These are phyloP conservation scores for Cordyceps fumosorosea DNA, from an alignment of 2,329 filamentous ascomycete genomes.

Conservation along the genomic window DNA sequence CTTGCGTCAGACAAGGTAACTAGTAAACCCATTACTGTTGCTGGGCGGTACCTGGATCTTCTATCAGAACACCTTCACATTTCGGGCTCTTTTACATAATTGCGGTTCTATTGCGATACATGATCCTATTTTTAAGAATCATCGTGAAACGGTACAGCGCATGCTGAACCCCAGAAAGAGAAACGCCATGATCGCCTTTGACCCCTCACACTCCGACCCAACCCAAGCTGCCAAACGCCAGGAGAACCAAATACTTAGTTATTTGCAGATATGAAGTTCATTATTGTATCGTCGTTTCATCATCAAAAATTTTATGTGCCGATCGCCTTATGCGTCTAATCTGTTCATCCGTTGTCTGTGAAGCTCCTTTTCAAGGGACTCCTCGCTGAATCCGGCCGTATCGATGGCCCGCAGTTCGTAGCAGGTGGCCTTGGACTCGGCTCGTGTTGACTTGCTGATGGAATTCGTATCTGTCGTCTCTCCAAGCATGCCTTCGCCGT, in stretches of 20 bases:
- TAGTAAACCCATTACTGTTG: no score
- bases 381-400: neutral
- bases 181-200: neutral
- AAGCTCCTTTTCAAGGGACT: neutral
- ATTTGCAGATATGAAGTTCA: neutral
- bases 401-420: slow-evolving; percentile 7
- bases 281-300: neutral
- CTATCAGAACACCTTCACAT: no score
- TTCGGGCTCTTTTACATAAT: neutral
- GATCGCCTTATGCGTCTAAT: neutral
- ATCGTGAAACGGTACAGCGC: neutral
- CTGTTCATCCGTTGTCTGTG: neutral
- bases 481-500: neutral
- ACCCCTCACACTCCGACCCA: neutral
- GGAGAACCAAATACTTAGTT: neutral
- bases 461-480: neutral
- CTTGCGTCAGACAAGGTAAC: no score
- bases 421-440: slow-evolving; percentile 2
- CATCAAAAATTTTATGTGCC: neutral
- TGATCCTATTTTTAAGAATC: neutral
- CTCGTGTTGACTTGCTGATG: neutral
- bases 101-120: neutral
- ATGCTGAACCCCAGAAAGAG: neutral
- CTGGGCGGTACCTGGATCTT: no score
- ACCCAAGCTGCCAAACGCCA: neutral